phyloP scores from a whole-genome alignment of 768 basidiomycete genomes.

The Ephemerocybe angulata region DNA sequence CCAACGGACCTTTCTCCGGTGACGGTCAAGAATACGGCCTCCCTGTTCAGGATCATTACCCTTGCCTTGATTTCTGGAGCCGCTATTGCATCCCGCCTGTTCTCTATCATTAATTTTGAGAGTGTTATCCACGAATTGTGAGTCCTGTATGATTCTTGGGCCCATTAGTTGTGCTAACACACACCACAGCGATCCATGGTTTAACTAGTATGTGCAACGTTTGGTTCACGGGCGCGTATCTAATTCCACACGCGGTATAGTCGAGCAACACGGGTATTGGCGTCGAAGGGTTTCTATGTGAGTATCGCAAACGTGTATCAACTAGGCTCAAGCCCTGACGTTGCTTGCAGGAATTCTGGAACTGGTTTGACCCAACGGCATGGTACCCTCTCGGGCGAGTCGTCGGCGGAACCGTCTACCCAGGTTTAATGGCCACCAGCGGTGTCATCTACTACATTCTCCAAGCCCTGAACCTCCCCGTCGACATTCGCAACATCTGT shows the following conservation, averaged over 20 bases:
- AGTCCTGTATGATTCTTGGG: constrained; percentile 30
- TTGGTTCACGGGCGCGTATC: constrained; percentile 8
- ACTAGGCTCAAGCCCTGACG: not conserved
- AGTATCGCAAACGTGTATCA: constrained; percentile 31
- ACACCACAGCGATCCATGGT: constrained; percentile 86
- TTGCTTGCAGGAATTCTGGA: constrained; percentile 89
- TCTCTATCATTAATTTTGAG: constrained; percentile 97
- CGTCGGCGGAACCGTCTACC: constrained; percentile 97
- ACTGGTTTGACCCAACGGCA: constrained; percentile 99
- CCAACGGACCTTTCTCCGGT: constrained; percentile 65
- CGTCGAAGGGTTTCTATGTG: constrained; percentile 94
- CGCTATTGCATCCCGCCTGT: constrained; percentile 92
- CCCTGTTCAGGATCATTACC: constrained; percentile 86
- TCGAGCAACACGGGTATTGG: constrained; percentile 89
- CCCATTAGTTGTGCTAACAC: constrained; percentile 12
- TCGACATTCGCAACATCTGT: constrained; percentile 96
- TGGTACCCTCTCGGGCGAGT: constrained; percentile 99
- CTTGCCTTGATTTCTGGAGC: constrained; percentile 89
- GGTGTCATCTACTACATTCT: constrained; percentile 95
- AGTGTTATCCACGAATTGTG: constrained; percentile 99
- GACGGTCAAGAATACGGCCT: constrained; percentile 83
- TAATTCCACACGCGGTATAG: constrained; percentile 37
- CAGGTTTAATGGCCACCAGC: constrained; percentile 96
- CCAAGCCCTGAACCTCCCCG: constrained; percentile 85
- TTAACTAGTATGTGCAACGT: constrained; percentile 80